Percentiles rank a stretch among this genome's conserved stretches.
Conservation (phyloP, 257 asterid genomes). For the Osmanthus fragrans region DNA sequence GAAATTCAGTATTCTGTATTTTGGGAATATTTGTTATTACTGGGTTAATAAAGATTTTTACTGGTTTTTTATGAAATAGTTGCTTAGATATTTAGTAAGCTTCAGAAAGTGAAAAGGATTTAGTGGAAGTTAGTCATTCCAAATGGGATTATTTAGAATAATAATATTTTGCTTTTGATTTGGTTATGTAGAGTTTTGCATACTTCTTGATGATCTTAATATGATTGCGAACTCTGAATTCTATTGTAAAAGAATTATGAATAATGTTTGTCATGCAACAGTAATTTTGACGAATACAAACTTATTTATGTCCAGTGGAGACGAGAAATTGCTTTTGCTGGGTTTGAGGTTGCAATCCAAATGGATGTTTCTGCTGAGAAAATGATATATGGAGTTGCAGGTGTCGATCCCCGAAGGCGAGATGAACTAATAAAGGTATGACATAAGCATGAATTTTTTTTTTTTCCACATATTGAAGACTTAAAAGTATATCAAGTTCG, state of each 20-base stretch:
- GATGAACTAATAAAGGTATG: constrained; percentile 85
- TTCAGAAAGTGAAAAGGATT: neutral
- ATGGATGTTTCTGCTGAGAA: constrained; percentile 93
- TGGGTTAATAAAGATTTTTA: too few relatives aligned
- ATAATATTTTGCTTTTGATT: neutral
- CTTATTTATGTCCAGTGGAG: constrained; percentile 66
- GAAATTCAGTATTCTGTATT: too few relatives aligned
- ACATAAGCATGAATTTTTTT: neutral
- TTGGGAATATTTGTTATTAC: too few relatives aligned
- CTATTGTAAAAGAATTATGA: neutral
- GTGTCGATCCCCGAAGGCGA: constrained; percentile 71
- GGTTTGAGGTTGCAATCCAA: constrained; percentile 92
- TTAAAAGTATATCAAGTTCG: neutral
- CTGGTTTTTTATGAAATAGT: too few relatives aligned
- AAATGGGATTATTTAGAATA: neutral
- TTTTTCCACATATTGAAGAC: constrained; percentile 2
- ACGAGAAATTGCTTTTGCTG: constrained; percentile 97
- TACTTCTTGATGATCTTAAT: neutral
- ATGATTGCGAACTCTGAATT: constrained; percentile 10
- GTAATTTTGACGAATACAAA: neutral
- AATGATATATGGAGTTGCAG: constrained; percentile 88
- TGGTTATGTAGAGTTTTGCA: neutral
- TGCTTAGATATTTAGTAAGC: neutral
- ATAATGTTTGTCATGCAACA: too few relatives aligned
- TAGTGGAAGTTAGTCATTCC: neutral